phyloP scores from a whole-genome alignment of 805 yeast species.

The Wickerhamomyces xylosicus region DNA sequence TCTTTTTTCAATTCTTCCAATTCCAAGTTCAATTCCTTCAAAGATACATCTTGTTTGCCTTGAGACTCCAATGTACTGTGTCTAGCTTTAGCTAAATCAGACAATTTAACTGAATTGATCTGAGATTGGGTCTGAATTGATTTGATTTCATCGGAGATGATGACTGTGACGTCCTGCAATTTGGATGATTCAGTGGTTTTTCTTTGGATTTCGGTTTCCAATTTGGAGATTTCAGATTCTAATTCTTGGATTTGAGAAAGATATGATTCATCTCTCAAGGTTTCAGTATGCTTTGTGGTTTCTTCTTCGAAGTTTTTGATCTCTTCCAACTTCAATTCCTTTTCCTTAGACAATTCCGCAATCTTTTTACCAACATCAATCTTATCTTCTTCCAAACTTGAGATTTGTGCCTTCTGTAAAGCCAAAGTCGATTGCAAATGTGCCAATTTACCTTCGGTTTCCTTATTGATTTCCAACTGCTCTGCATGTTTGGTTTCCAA shows the following conservation, averaged over 20 bases:
- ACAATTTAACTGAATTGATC: background rate
- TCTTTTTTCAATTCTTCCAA: slow-evolving; percentile 6
- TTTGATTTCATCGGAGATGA: background rate
- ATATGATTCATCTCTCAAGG: background rate
- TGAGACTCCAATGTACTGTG: background rate
- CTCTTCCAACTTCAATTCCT: slow-evolving; percentile 5
- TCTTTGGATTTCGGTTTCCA: background rate
- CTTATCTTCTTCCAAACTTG: slow-evolving; percentile 10
- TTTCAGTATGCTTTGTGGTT: no score
- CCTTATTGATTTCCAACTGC: slow-evolving; percentile 8
- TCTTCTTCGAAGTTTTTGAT: background rate
- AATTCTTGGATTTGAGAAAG: no score
- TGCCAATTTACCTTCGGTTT: slow-evolving; percentile 5
- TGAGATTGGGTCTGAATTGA: background rate
- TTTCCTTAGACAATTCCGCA: slow-evolving; percentile 6
- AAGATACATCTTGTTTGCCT: background rate
- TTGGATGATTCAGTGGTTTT: background rate
- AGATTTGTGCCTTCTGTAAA: slow-evolving; percentile 8
- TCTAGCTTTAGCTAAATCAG: background rate
- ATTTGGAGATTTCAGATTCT: background rate
- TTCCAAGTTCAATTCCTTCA: slow-evolving; percentile 9
- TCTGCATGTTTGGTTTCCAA: slow-evolving; percentile 16
- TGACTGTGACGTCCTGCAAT: background rate
- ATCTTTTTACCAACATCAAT: slow-evolving; percentile 7
- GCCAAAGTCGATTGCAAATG: slow-evolving; percentile 6